Percentiles rank a stretch among this genome's conserved stretches.
These are phyloP conservation scores for Hymenoscyphus albidus DNA, from an alignment of 2,329 filamentous ascomycete genomes.

Conservation along the genomic window DNA sequence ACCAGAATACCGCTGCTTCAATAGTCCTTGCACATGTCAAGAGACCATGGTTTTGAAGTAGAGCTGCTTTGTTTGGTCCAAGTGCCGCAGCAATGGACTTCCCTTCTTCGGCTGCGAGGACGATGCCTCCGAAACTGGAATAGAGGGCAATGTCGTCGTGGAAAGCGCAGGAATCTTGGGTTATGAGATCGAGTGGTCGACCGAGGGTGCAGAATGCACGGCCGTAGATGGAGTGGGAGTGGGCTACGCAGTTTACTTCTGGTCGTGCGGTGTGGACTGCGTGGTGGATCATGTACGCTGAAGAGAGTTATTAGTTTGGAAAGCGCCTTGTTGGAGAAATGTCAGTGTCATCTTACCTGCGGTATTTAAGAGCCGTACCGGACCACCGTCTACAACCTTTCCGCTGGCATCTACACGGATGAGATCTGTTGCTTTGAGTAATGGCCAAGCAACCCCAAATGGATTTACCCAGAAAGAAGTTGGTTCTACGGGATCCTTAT, in stretches of 20 bases:
- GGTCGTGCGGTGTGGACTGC: slow-evolving; percentile 54
- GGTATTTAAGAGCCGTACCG: slow-evolving; percentile 31
- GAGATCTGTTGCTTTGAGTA: slow-evolving; percentile 60
- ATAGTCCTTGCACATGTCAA: slow-evolving; percentile 44
- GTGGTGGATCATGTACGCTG: slow-evolving; percentile 1
- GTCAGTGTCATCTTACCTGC: slow-evolving; percentile 22
- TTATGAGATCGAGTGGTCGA: slow-evolving; percentile 37
- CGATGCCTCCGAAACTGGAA: slow-evolving; percentile 48
- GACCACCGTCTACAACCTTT: slow-evolving; percentile 59
- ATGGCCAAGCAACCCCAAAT: slow-evolving; percentile 35
- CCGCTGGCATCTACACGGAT: slow-evolving; percentile 61
- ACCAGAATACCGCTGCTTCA: slow-evolving; percentile 52
- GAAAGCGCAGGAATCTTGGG: slow-evolving; percentile 53
- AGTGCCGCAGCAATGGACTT: slow-evolving; percentile 44
- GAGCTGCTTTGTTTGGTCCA: slow-evolving; percentile 46
- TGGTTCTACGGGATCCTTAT: slow-evolving; percentile 34
- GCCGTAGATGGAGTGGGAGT: slow-evolving; percentile 54
- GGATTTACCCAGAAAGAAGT: slow-evolving; percentile 36
- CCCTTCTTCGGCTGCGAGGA: slow-evolving; percentile 49
- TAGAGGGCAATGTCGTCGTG: slow-evolving; percentile 41
- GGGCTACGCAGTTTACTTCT: slow-evolving; percentile 53
- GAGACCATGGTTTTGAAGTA: slow-evolving; percentile 51
- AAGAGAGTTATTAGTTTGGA: neutral
- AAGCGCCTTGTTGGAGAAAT: neutral
- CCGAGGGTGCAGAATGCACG: slow-evolving; percentile 60